Percentiles rank a stretch among this genome's conserved stretches.
Evolutionary conservation across 2,329 filamentous ascomycete genomes (phyloP).

Genomic region (Colletotrichum orchidophilum): DNA sequence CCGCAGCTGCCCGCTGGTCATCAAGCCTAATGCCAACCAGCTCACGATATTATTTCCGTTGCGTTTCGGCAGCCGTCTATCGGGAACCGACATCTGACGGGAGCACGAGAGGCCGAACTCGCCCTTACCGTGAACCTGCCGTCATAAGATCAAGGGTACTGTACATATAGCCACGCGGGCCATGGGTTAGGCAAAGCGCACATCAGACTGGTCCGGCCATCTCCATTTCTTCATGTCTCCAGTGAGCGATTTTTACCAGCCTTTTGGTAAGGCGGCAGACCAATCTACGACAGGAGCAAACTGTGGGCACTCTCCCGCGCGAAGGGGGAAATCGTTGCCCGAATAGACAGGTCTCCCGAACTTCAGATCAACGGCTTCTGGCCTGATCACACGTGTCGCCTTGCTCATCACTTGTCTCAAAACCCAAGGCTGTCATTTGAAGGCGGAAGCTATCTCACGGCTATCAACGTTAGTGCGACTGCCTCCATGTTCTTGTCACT

Average conservation of each 20-base stretch:
- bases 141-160: not conserved
- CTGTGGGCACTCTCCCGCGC: conserved; percentile 9
- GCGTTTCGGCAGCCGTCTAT: not conserved
- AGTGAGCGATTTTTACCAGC: conserved; percentile 20
- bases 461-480: not conserved
- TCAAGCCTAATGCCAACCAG: too few species aligned
- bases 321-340: conserved; percentile 16
- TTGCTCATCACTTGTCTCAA: not conserved
- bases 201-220: not conserved
- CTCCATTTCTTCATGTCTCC: not conserved
- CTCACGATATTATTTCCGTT: not conserved
- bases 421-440: not conserved
- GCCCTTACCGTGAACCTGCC: not conserved
- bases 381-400: not conserved
- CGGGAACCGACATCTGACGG: not conserved
- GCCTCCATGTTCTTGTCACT: not conserved
- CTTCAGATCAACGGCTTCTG: not conserved
- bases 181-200: not conserved
- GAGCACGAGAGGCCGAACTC: not conserved
- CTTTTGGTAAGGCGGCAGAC: not conserved
- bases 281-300: not conserved
- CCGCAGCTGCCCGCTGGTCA: not conserved
- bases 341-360: conserved; percentile 8
- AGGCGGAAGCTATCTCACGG: not conserved
- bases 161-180: not conserved